Evolutionary conservation across 371 early-diverging fungal species (phyloP).

Genomic region (Enterospora canceri): DNA sequence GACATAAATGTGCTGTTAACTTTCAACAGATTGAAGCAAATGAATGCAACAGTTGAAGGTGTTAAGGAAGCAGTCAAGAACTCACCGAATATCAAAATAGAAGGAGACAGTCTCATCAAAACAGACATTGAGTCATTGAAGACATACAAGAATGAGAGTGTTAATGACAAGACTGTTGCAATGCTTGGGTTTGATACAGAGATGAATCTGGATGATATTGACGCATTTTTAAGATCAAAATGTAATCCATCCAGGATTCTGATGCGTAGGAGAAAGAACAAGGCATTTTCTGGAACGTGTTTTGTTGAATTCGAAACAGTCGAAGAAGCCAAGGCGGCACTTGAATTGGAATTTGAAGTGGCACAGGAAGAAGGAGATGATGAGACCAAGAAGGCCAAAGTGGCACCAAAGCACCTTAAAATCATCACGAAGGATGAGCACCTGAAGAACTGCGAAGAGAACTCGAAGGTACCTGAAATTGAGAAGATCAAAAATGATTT

Average conservation of each 20-base stretch:
- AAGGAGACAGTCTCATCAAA: conserved; percentile 36
- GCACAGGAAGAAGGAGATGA: conserved; percentile 13
- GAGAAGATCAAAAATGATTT: conserved; percentile 30
- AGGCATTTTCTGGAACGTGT: conserved; percentile 49
- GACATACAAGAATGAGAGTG: conserved; percentile 29
- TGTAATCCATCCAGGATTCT: conserved; percentile 28
- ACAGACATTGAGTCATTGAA: conserved; percentile 41
- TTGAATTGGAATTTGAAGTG: conserved; percentile 19
- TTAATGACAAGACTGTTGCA: conserved; percentile 22
- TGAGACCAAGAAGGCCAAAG: conserved; percentile 15
- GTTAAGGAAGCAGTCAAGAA: conserved; percentile 38
- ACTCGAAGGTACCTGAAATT: neutral
- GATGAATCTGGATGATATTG: conserved; percentile 43
- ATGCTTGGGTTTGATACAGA: conserved; percentile 39
- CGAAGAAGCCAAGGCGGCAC: conserved; percentile 38
- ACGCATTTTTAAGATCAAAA: conserved; percentile 23
- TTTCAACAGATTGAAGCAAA: conserved; percentile 46
- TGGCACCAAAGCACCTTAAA: conserved; percentile 4
- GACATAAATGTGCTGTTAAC: conserved; percentile 39
- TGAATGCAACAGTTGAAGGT: conserved; percentile 31
- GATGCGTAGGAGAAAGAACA: conserved; percentile 44
- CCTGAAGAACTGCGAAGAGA: conserved; percentile 20
- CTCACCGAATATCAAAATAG: conserved; percentile 19
- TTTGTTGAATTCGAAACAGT: conserved; percentile 44
- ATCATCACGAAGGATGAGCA: conserved; percentile 28